Base-by-base conservation (phyloP, 495 filamentous ascomycete species). In the Aspergillus campestris region DNA sequence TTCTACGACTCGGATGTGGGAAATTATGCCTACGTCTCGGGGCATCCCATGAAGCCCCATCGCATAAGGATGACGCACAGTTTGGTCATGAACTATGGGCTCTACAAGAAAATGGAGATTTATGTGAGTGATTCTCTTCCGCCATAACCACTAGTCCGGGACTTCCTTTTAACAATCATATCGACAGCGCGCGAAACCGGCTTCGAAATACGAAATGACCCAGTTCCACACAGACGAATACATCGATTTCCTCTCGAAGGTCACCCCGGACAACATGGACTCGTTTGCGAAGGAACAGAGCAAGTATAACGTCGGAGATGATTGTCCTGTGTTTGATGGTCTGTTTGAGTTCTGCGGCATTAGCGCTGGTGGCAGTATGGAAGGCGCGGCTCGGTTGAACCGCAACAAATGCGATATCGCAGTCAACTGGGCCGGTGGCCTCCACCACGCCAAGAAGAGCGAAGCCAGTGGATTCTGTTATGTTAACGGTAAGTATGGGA, bases 211-310 rank as follows among this genome's bases (percentile, higher is more conserved):
- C 51, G 92, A 99, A 60, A 99, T 99, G 92, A 96, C 92, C 45
- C 94, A 97, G 61, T 99, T 97, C 60, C 92, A 99, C 65, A 96
- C 92, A 7, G 92, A 99, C 62, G 92, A 99, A 65, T 99, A 99
- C 64, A 90, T 99, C 57, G 94, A 99, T 44, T 99, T 99, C 65
- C 71, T 99, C 13, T 84, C 87, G 43, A 89, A 89, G 52, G 94
- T 99, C 15, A 97, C 92, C 0, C 94, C 92, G 5, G 92, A 97
- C 62, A 99, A 99, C 57, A 99, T 99, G 94, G 92, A 99, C 48
- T 71, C 75, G 14, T 97, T 84, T 54, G 77, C 83, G 40, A 86
- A 92, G 47, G 92, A 99, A 62, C 92, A 99, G 61, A 83, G 83
- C 40, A 91, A 92, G 53, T 98, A 94, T 73, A 98, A 97, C 49